Conservation (phyloP, 1,284 basidiomycete species). For the Leucoagaricus sp. region DNA sequence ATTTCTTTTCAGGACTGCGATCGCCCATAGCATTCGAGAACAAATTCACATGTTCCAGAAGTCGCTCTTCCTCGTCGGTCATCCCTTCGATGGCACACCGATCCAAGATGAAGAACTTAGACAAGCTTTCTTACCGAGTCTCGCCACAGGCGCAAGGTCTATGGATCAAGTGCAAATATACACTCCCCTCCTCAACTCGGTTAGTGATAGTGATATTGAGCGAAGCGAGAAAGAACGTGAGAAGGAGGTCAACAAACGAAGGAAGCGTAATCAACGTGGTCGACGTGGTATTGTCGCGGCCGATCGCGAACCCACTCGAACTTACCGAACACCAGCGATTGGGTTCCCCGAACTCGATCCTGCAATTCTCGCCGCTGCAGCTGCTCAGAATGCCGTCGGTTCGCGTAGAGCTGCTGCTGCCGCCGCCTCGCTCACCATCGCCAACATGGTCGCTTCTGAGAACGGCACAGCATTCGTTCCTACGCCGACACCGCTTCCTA, state of each 20-base stretch:
- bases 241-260: conserved; percentile 83
- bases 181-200: conserved; percentile 88
- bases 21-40: conserved; percentile 95
- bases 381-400: conserved; percentile 64
- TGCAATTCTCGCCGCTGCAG: conserved; percentile 62
- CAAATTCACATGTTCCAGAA: conserved; percentile 93
- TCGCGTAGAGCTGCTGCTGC: conserved; percentile 82
- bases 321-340: conserved; percentile 85
- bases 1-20: conserved; percentile 72
- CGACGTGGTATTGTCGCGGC: conserved; percentile 88
- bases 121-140: conserved; percentile 82
- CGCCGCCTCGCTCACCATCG: conserved; percentile 78
- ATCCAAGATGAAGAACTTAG: conserved; percentile 93
- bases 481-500: conserved; percentile 44
- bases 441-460: conserved; percentile 83
- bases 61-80: conserved; percentile 89
- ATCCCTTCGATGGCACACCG: conserved; percentile 77
- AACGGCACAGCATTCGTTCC: conserved; percentile 66
- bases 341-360: conserved; percentile 81
- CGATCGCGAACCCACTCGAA: conserved; percentile 92
- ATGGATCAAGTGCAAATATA: conserved; percentile 77
- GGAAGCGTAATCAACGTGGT: conserved; percentile 88
- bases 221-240: conserved; percentile 92
- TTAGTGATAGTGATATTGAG: conserved; percentile 88
- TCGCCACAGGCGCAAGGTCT: conserved; percentile 70